Evolutionary conservation across 495 filamentous ascomycete genomes (phyloP), one percentile per base, ranked within the genome.

Genomic region (Penicillium nucicola): DNA sequence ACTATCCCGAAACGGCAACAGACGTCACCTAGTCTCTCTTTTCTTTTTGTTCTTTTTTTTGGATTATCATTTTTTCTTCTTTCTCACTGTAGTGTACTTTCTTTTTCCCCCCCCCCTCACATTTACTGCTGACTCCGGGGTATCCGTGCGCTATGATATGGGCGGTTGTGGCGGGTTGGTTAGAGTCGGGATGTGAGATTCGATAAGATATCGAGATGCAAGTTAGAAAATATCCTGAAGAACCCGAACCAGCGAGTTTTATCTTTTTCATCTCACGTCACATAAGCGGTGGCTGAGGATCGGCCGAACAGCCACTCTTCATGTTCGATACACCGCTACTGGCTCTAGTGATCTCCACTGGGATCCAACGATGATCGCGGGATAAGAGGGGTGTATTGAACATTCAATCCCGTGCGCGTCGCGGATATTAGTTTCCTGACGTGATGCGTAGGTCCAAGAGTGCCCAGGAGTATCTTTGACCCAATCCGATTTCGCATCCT

Each of bases 81-180:
- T n/a, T n/a, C n/a, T n/a, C n/a, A n/a, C n/a, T n/a, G n/a, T n/a
- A n/a, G n/a, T n/a, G n/a, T n/a, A n/a, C n/a, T 19, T 31, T 23
- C 11, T 10, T 44, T 32, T 47, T 19, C 17, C 25, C 37, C 2
- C 15, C 1, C 13, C 2, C 35, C n/a, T 17, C 35, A 37, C 35
- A n/a, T n/a, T n/a, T 2, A 17, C 35, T 38, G 35, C 18, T 22
- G 17, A 11, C 22, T n/a, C n/a, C 0, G 33, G 45, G 10, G 5
- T 35, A 51, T 56, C 45, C 39, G 43, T 43, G 48, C 41, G 35
- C 43, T 39, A 39, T 52, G 57, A 60, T 57, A 45, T 31, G 51
- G 51, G 64, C 61, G 61, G 64, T 44, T 67, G 52, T 62, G 56
- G 64, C 60, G 57, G 62, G 45, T 57, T 32, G 19, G 31, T 45